Conservation (phyloP, 148 eudicot species). For the Chenopodium berlandieri region DNA sequence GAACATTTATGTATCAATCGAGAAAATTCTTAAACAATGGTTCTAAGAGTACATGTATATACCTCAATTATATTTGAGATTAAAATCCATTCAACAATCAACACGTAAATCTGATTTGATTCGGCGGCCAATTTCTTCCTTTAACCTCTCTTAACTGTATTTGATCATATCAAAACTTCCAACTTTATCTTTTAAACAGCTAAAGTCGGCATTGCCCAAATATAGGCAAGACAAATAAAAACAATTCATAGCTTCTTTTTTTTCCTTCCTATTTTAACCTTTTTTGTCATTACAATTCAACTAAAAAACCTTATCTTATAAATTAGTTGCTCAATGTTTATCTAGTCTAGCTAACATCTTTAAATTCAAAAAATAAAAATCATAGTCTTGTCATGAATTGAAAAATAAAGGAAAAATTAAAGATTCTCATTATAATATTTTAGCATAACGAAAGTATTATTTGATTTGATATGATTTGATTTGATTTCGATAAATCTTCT, state of each 20-base stretch:
- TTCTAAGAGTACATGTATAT: conserved; percentile 1
- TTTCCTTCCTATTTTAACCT: neutral
- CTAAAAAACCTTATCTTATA: conserved; percentile 13
- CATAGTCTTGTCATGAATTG: too few species aligned
- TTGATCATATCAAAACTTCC: conserved; percentile 3
- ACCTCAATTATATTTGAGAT: neutral
- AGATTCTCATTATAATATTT: neutral
- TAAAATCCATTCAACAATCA: neutral
- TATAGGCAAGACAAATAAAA: conserved; percentile 8
- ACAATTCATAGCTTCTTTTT: neutral
- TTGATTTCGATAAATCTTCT: neutral
- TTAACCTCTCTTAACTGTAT: conserved; percentile 14
- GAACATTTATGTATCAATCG: neutral
- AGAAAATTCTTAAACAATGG: neutral
- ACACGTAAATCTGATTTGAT: neutral
- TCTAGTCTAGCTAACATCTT: neutral
- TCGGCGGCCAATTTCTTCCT: conserved; percentile 1
- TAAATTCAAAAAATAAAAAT: conserved; percentile 2
- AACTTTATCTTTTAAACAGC: neutral
- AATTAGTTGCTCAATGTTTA: neutral
- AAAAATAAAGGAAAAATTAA: too few species aligned
- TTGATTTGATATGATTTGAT: conserved; percentile 8
- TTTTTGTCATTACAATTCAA: neutral
- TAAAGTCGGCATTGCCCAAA: neutral
- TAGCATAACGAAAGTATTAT: neutral